Evolutionary conservation across 2,329 filamentous ascomycete species (phyloP).

Genomic region (Fusarium verrucosum): DNA sequence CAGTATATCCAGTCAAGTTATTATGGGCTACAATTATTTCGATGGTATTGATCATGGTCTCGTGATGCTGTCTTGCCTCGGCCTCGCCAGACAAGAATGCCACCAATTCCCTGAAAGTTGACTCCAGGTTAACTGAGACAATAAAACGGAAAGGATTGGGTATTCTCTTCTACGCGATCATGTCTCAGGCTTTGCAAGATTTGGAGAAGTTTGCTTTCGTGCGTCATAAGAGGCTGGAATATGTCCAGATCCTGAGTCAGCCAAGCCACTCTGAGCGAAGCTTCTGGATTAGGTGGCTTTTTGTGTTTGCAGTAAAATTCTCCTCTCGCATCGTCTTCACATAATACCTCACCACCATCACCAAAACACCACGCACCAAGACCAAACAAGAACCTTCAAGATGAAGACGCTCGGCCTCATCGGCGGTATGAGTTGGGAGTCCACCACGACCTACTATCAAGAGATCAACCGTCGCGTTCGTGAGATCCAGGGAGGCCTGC

Average conservation of each 20-base stretch:
- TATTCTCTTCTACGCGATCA: too few relatives aligned
- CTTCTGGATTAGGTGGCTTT: neutral
- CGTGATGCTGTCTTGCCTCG: neutral
- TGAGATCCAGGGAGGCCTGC: slow-evolving; percentile 32
- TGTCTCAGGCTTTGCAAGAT: neutral
- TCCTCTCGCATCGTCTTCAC: neutral
- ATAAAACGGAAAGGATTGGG: too few relatives aligned
- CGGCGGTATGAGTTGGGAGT: slow-evolving; percentile 44
- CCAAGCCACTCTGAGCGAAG: neutral
- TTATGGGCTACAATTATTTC: too few relatives aligned
- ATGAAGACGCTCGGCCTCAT: slow-evolving; percentile 44
- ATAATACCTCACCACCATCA: neutral
- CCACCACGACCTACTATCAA: slow-evolving; percentile 41
- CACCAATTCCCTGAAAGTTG: neutral
- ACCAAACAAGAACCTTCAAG: neutral
- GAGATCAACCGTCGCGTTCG: slow-evolving; percentile 41
- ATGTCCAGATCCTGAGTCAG: neutral
- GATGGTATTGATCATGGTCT: neutral
- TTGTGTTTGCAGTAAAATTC: neutral
- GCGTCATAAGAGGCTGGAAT: neutral
- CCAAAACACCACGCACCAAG: neutral
- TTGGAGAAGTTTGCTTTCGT: neutral
- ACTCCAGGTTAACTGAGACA: neutral
- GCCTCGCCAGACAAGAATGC: neutral
- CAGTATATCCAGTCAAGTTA: too few relatives aligned